These are phyloP conservation scores for Pythium inflatum DNA, from an alignment of 352 stramenopile species.

Conservation along the genomic window DNA sequence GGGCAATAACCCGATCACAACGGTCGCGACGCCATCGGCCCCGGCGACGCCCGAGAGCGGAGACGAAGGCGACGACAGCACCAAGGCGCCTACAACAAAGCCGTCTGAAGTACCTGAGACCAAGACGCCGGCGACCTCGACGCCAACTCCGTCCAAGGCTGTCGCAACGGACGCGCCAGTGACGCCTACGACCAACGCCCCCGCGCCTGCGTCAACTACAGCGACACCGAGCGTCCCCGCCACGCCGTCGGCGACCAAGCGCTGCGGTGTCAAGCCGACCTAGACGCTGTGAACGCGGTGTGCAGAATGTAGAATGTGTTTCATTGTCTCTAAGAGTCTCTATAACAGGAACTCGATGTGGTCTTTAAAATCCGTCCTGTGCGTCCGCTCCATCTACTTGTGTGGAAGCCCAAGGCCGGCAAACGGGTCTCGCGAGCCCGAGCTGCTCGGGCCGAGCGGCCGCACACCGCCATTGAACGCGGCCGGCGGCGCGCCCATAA, in stretches of 20 bases:
- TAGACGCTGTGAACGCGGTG: background rate
- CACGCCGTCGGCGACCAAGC: background rate
- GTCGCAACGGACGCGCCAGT: background rate
- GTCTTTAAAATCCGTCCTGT: too few species aligned
- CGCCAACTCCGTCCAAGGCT: background rate
- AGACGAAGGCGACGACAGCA: background rate
- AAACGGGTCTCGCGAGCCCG: conserved; percentile 63
- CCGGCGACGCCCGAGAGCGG: background rate
- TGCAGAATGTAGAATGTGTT: too few species aligned
- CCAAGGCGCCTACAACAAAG: too few species aligned
- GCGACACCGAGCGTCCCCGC: background rate
- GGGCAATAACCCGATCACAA: conserved; percentile 37
- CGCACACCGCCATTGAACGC: conserved; percentile 18
- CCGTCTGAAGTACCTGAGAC: too few species aligned
- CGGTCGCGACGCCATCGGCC: conserved; percentile 12
- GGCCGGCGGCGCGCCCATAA: conserved; percentile 30
- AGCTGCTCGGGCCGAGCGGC: background rate
- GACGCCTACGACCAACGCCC: background rate
- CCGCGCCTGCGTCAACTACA: background rate
- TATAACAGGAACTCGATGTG: too few species aligned
- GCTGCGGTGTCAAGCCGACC: background rate
- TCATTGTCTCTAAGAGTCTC: too few species aligned
- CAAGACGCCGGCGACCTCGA: background rate
- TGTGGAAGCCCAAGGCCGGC: conserved; percentile 68
- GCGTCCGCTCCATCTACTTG: too few species aligned